A percentile compares a stretch with the other conserved stretches of the same genome.
Evolutionary conservation across 179 eudicot species (phyloP).

Genomic region (Nepenthes alata): DNA sequence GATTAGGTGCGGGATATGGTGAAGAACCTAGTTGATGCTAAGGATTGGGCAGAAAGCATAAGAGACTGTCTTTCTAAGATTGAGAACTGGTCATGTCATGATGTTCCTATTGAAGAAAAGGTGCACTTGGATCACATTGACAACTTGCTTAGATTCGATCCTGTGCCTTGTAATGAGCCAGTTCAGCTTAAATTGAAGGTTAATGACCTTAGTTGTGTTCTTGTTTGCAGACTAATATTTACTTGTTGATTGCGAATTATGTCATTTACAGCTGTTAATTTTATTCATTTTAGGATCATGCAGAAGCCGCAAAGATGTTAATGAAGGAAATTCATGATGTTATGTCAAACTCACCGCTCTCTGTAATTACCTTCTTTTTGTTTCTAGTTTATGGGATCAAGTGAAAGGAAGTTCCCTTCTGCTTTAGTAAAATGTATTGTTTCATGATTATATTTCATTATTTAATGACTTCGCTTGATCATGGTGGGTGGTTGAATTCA

Average conservation of each 20-base stretch:
- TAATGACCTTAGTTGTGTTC: not conserved
- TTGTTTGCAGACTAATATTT: not conserved
- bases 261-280: slow-evolving; percentile 6
- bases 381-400: not conserved
- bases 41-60: slow-evolving; percentile 70
- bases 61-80: slow-evolving; percentile 38
- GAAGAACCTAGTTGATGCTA: slow-evolving; percentile 55
- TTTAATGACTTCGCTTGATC: not conserved
- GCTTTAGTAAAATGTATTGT: not conserved
- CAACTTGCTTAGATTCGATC: slow-evolving; percentile 31
- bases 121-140: slow-evolving; percentile 47
- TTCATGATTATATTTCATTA: not conserved
- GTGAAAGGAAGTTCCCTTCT: too few relatives aligned
- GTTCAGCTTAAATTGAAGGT: slow-evolving; percentile 58
- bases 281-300: slow-evolving; percentile 37
- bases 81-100: slow-evolving; percentile 34
- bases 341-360: slow-evolving; percentile 29
- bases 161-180: slow-evolving; percentile 68
- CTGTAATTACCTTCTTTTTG: slow-evolving; percentile 32
- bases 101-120: slow-evolving; percentile 23
- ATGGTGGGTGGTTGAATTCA: slow-evolving; percentile 12
- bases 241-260: not conserved
- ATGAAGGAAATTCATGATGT: slow-evolving; percentile 42
- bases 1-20: slow-evolving; percentile 70
- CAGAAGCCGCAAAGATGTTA: slow-evolving; percentile 42